Conservation (phyloP, 106 monocot genomes). For the Phalaenopsis equestris region DNA sequence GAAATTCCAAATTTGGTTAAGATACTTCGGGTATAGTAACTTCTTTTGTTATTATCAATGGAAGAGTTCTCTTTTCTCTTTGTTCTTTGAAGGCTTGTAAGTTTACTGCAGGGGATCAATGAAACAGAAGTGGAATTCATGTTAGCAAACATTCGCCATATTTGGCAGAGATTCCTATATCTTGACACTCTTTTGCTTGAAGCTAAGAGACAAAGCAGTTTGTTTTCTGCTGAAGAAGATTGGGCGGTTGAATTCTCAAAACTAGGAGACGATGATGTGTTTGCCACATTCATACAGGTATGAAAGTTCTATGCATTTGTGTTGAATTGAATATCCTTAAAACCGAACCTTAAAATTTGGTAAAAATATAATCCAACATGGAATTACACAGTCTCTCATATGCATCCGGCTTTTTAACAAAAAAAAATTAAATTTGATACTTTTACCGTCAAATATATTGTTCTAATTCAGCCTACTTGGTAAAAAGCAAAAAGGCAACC, state of each 20-base stretch:
- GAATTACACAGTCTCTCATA: too few species aligned
- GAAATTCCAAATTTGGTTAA: conserved; percentile 72
- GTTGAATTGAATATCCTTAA: not conserved
- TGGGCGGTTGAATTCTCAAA: conserved; percentile 63
- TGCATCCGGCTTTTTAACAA: too few species aligned
- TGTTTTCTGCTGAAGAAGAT: conserved; percentile 35
- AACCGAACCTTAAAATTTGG: too few species aligned
- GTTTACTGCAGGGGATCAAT: conserved; percentile 38
- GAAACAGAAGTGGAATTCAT: conserved; percentile 61
- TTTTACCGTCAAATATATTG: too few species aligned
- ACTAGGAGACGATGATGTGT: conserved; percentile 59
- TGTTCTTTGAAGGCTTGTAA: not conserved
- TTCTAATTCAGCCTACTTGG: too few species aligned
- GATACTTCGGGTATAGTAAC: conserved; percentile 49
- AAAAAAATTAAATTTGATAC: too few species aligned
- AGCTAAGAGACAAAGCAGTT: conserved; percentile 51
- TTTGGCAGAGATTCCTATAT: conserved; percentile 72
- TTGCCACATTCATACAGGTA: conserved; percentile 80
- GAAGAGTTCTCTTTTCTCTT: not conserved
- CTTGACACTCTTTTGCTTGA: conserved; percentile 65
- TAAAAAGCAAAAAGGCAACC: too few species aligned
- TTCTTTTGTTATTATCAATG: not conserved
- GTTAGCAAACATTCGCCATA: conserved; percentile 58
- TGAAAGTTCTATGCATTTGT: not conserved
- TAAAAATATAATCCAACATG: too few species aligned